Conservation (phyloP, 371 early-diverging fungal species). For the Apophysomyces elegans region DNA sequence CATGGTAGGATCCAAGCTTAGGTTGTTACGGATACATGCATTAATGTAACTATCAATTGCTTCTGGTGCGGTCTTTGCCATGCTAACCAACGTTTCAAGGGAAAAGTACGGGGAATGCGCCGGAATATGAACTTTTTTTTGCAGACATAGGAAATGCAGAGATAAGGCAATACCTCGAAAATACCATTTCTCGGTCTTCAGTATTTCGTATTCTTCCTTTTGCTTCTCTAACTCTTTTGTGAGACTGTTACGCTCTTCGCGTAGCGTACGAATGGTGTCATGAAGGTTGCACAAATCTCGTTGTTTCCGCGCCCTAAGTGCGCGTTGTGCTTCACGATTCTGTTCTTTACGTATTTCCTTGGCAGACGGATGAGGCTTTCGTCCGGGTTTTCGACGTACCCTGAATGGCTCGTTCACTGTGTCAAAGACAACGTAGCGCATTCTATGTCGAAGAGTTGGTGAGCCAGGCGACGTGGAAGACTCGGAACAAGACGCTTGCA, state of each 20-base stretch:
- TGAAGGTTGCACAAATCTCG: slow-evolving; percentile 71
- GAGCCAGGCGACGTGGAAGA: no score
- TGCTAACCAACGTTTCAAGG: slow-evolving; percentile 22
- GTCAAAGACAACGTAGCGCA: no score
- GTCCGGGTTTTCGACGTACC: slow-evolving; percentile 76
- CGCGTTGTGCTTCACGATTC: slow-evolving; percentile 84
- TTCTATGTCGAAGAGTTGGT: no score
- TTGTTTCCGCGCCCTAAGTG: slow-evolving; percentile 82
- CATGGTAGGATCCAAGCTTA: slow-evolving; percentile 21
- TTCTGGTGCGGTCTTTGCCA: slow-evolving; percentile 24
- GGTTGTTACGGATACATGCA: slow-evolving; percentile 27
- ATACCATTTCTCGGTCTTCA: slow-evolving; percentile 67
- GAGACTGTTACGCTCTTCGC: slow-evolving; percentile 56
- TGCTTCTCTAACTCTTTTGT: slow-evolving; percentile 56
- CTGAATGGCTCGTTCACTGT: slow-evolving; percentile 23
- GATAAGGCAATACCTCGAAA: slow-evolving; percentile 54
- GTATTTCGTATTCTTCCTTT: slow-evolving; percentile 54
- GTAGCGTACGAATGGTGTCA: slow-evolving; percentile 63
- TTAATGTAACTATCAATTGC: slow-evolving; percentile 32
- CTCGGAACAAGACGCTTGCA: no score
- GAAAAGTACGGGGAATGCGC: slow-evolving; percentile 29
- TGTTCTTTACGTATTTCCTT: slow-evolving; percentile 79
- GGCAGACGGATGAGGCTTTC: slow-evolving; percentile 78
- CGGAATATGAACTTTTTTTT: slow-evolving; percentile 29
- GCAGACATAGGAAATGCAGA: slow-evolving; percentile 41